Conservation (phyloP, 306 rosid genomes). For the Cucurbita maxima region DNA sequence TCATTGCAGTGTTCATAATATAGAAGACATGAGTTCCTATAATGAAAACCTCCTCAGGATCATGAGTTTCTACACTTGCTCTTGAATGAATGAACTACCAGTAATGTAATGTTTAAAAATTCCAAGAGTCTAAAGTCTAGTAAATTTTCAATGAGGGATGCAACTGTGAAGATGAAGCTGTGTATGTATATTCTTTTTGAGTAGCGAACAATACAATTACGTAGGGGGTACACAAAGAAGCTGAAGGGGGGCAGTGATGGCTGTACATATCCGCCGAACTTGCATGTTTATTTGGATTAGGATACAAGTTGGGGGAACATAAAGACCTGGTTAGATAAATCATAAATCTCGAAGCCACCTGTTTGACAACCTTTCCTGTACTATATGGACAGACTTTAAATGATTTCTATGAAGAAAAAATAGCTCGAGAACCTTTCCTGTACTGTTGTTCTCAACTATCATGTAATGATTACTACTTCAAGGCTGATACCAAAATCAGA, state of each 20-base stretch:
- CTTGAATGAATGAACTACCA: not conserved
- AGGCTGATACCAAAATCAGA: slow-evolving; percentile 12
- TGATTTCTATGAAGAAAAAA: slow-evolving; percentile 9
- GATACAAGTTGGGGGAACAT: slow-evolving; percentile 20
- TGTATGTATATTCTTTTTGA: slow-evolving; percentile 11
- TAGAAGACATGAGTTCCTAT: not conserved
- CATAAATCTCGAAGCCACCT: not conserved
- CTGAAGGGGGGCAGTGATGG: slow-evolving; percentile 1
- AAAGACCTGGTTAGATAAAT: slow-evolving; percentile 8
- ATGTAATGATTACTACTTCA: slow-evolving; percentile 1
- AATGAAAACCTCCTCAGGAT: not conserved
- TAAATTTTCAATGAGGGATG: not conserved
- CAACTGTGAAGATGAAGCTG: not conserved
- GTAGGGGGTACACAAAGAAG: not conserved
- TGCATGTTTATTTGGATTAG: slow-evolving; percentile 28
- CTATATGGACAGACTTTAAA: not conserved
- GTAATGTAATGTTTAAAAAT: not conserved
- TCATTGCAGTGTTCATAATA: not conserved
- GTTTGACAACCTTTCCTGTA: not conserved
- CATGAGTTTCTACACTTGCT: not conserved
- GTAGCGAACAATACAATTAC: slow-evolving; percentile 16
- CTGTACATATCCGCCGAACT: slow-evolving; percentile 29
- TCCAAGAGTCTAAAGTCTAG: not conserved
- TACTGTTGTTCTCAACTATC: slow-evolving; percentile 10
- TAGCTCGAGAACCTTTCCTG: slow-evolving; percentile 10